Percentiles rank a stretch among this genome's conserved stretches.
Evolutionary conservation across 192 early-diverging fungal species (phyloP).

Genomic region (Entomortierella chlamydospora): DNA sequence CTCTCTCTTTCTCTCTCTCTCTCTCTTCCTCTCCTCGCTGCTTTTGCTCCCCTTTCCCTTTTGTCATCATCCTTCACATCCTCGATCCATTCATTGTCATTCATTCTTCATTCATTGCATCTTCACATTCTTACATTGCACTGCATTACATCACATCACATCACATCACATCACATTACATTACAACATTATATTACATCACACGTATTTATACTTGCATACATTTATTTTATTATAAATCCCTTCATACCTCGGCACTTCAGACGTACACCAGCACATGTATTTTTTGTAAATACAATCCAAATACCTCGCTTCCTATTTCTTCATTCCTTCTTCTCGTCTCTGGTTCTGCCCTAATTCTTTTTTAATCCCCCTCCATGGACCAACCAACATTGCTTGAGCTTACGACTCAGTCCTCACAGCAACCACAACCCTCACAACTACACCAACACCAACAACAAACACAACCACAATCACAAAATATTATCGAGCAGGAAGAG

Average conservation of each 20-base stretch:
- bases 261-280: no score
- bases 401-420: no score
- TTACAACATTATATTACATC: no score
- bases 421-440: not conserved
- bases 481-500: constrained; percentile 5
- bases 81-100: no score
- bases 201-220: no score
- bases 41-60: not conserved
- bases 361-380: not conserved
- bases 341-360: not conserved
- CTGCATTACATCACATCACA: not conserved
- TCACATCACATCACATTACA: not conserved
- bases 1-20: not conserved
- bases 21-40: constrained; percentile 2
- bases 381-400: no score
- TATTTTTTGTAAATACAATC: no score
- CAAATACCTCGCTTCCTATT: no score
- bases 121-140: not conserved
- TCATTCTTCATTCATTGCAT: not conserved
- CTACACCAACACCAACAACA: constrained; percentile 9
- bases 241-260: no score
- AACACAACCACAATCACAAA: not conserved
- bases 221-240: no score
- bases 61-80: not conserved
- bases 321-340: not conserved